Base-by-base conservation (phyloP, 129 eudicot species). In the Rutidosis leptorrhynchoides region DNA sequence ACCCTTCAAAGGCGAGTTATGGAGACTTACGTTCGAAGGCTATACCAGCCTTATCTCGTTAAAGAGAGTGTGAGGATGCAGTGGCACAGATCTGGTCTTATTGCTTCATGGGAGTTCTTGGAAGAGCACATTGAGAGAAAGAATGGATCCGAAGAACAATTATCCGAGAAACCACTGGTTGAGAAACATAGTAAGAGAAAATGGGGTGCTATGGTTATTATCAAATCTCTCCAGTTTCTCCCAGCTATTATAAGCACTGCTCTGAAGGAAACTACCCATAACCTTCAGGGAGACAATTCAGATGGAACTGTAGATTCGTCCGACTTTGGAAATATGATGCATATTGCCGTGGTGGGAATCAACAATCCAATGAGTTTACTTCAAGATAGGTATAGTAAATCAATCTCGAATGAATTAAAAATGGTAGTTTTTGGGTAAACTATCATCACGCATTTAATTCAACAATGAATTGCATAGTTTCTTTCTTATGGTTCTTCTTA, bases 161-260 rank as follows among this genome's bases (percentile, higher is more conserved):
- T 62, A 37, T 59, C 65, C 5, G 82, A 76, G 29, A 78, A 68
- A 16, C 75, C 85, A 43, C 48, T 65, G 59, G 73, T 74, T 52
- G 97, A 84, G 68, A 89, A 78, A n/a, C n/a, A n/a, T n/a, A n/a
- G n/a, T n/a, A n/a, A n/a, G n/a, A n/a, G n/a, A 81, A 94, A 86
- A 74, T 94, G 99, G 99, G 99, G 99, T 68, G 99, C 97, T 60
- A 94, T 94, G 99, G 93, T 89, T 56, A 83, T 89, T 12, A 94
- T 89, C 61, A 94, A 84, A 68, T 86, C 97, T 63, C 99, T 94
- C 69, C 96, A 86, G 11, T 56, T 89, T 65, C 74, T 94, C 65
- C 88, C 97, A 2, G 76, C 81, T 9, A 90, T 81, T 7, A 75
- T 94, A 62, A 77, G 79, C 58, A 85, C 97, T 24, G 90, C 97